Conservation (phyloP, 768 basidiomycete genomes). For the Mycena filopes region DNA sequence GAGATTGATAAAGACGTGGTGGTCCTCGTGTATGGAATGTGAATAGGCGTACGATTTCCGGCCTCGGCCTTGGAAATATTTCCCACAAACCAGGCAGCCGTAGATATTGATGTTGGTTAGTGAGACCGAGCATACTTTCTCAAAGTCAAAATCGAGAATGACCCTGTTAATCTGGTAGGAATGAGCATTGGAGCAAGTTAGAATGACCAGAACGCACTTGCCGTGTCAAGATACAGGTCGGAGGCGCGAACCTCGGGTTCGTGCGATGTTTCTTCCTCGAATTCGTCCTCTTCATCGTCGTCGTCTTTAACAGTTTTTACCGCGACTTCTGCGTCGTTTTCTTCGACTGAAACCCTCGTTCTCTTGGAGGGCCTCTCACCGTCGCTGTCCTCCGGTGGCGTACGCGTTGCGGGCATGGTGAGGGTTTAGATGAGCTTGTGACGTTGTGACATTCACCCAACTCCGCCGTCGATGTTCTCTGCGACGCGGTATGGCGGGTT, state of each 20-base stretch:
- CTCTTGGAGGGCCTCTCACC: conserved; percentile 51
- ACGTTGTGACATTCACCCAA: conserved; percentile 4
- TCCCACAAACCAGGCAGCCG: conserved; percentile 96
- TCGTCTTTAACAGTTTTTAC: conserved; percentile 20
- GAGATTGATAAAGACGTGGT: conserved; percentile 98
- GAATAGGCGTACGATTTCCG: conserved; percentile 94
- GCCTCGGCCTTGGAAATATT: conserved; percentile 98
- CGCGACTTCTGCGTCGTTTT: conserved; percentile 30
- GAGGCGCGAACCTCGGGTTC: conserved; percentile 62
- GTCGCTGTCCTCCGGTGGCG: conserved; percentile 29
- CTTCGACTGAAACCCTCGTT: conserved; percentile 36
- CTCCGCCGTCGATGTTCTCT: conserved; percentile 24
- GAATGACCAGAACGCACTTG: conserved; percentile 50
- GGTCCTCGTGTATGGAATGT: conserved; percentile 97
- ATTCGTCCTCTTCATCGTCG: conserved; percentile 42
- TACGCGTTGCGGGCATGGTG: conserved; percentile 28
- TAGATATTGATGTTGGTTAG: conserved; percentile 97
- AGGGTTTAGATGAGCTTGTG: not conserved
- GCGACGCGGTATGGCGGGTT: conserved; percentile 14
- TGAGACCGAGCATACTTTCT: conserved; percentile 98
- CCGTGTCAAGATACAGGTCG: conserved; percentile 95
- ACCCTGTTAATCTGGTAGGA: conserved; percentile 83
- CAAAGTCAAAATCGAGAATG: conserved; percentile 97
- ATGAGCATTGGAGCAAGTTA: conserved; percentile 23
- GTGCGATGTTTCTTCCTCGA: conserved; percentile 43